phyloP scores from a whole-genome alignment of 257 asterid genomes.

The Orobanche coerulescens region DNA sequence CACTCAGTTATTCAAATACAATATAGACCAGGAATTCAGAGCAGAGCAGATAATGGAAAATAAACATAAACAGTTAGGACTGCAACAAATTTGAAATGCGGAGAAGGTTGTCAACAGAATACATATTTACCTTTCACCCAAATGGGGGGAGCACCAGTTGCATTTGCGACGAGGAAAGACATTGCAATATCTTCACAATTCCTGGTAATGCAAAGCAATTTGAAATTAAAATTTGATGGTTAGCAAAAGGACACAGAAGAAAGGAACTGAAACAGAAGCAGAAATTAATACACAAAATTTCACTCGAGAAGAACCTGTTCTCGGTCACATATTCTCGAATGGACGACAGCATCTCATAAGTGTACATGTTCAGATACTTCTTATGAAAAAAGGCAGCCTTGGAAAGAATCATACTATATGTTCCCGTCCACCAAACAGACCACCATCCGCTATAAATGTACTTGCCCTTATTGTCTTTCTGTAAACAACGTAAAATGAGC shows the following conservation, averaged over 20 bases:
- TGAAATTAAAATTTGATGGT: not conserved
- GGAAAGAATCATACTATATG: constrained; percentile 66
- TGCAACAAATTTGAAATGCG: not conserved
- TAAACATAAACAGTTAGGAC: not conserved
- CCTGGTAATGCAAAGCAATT: constrained; percentile 34
- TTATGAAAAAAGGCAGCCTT: constrained; percentile 74
- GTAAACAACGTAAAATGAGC: constrained; percentile 20
- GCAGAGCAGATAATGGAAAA: not conserved
- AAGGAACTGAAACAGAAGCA: not conserved
- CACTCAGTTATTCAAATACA: not conserved
- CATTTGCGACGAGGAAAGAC: constrained; percentile 83
- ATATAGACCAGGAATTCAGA: not conserved
- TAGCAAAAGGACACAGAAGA: not conserved
- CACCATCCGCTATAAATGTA: constrained; percentile 65
- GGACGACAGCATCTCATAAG: constrained; percentile 61
- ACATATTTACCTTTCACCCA: constrained; percentile 74
- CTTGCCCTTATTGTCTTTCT: constrained; percentile 35
- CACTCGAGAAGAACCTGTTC: constrained; percentile 36
- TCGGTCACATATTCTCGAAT: constrained; percentile 53
- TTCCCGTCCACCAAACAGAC: constrained; percentile 84
- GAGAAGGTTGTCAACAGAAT: not conserved
- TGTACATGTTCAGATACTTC: constrained; percentile 62
- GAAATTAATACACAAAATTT: too few species aligned
- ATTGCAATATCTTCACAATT: constrained; percentile 89
- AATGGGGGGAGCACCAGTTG: constrained; percentile 69